Conservation (phyloP, 352 stramenopile species). For the Pythium dissimile region DNA sequence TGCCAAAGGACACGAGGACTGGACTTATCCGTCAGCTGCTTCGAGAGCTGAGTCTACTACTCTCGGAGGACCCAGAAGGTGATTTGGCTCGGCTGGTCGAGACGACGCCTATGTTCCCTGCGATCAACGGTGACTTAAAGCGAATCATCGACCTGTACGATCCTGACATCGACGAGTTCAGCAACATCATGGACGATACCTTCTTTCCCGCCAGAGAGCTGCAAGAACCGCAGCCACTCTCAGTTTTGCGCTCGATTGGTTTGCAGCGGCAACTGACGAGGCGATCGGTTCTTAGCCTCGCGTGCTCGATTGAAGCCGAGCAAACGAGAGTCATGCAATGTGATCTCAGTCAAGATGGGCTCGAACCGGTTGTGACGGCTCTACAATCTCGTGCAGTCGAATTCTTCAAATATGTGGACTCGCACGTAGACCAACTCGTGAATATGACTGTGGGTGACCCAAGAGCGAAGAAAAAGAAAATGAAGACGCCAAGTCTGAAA, state of each 20-base stretch:
- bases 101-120: slow-evolving; percentile 53
- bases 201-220: slow-evolving; percentile 65
- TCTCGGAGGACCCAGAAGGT: slow-evolving; percentile 40
- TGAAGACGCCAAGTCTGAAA: slow-evolving; percentile 51
- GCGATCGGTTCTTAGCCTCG: slow-evolving; percentile 56
- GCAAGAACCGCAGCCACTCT: slow-evolving; percentile 49
- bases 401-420: slow-evolving; percentile 69
- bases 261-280: slow-evolving; percentile 65
- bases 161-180: slow-evolving; percentile 67
- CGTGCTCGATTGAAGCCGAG: slow-evolving; percentile 54
- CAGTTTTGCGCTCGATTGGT: slow-evolving; percentile 54
- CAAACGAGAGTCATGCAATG: slow-evolving; percentile 32
- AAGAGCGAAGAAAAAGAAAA: slow-evolving; percentile 31
- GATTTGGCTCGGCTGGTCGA: slow-evolving; percentile 41
- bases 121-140: slow-evolving; percentile 48
- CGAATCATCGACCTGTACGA: slow-evolving; percentile 66
- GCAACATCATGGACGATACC: slow-evolving; percentile 59
- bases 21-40: slow-evolving; percentile 46
- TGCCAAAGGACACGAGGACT: slow-evolving; percentile 16
- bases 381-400: slow-evolving; percentile 37
- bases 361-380: slow-evolving; percentile 14
- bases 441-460: slow-evolving; percentile 23
- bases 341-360: slow-evolving; percentile 10
- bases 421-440: slow-evolving; percentile 50
- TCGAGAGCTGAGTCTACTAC: slow-evolving; percentile 32